A percentile compares a stretch with the other conserved stretches of the same genome.
Conservation (phyloP, 495 filamentous ascomycete genomes). For the Penicillium coffeae region DNA sequence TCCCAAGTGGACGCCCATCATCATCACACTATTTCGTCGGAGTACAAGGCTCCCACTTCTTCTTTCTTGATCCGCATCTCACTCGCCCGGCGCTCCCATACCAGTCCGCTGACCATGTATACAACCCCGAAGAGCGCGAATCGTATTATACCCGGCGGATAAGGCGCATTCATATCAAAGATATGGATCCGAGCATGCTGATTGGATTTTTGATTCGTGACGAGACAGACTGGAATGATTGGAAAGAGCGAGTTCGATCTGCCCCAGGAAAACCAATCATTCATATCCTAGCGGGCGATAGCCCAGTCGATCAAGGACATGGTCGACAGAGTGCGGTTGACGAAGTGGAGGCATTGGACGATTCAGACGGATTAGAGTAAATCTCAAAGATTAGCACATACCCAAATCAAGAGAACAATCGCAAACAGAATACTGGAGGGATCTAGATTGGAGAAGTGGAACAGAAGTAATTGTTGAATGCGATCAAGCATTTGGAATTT, state of each 20-base stretch:
- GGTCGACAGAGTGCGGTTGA: slow-evolving; percentile 74
- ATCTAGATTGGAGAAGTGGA: slow-evolving; percentile 9
- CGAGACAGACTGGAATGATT: slow-evolving; percentile 78
- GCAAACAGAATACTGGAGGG: slow-evolving; percentile 1
- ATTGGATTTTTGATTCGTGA: slow-evolving; percentile 89
- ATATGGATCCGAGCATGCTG: slow-evolving; percentile 99
- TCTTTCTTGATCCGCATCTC: slow-evolving; percentile 92
- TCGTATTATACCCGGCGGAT: slow-evolving; percentile 85
- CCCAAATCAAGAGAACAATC: no score
- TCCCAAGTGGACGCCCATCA: slow-evolving; percentile 76
- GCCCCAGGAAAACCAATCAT: slow-evolving; percentile 80
- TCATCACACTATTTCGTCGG: slow-evolving; percentile 96
- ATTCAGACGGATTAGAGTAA: slow-evolving; percentile 50
- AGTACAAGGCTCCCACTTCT: slow-evolving; percentile 82
- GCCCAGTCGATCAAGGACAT: slow-evolving; percentile 52
- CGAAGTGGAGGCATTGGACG: slow-evolving; percentile 83
- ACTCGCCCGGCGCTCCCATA: slow-evolving; percentile 67
- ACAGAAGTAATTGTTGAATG: slow-evolving; percentile 35
- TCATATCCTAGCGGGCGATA: slow-evolving; percentile 60
- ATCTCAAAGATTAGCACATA: background rate
- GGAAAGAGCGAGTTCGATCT: slow-evolving; percentile 65
- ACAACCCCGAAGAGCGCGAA: slow-evolving; percentile 68
- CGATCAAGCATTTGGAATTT: slow-evolving; percentile 52
- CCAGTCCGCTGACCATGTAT: slow-evolving; percentile 45
- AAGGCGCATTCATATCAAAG: slow-evolving; percentile 74